phyloP scores from a whole-genome alignment of 1,139 yeast genomes.

The Meyerozyma athensensis region DNA sequence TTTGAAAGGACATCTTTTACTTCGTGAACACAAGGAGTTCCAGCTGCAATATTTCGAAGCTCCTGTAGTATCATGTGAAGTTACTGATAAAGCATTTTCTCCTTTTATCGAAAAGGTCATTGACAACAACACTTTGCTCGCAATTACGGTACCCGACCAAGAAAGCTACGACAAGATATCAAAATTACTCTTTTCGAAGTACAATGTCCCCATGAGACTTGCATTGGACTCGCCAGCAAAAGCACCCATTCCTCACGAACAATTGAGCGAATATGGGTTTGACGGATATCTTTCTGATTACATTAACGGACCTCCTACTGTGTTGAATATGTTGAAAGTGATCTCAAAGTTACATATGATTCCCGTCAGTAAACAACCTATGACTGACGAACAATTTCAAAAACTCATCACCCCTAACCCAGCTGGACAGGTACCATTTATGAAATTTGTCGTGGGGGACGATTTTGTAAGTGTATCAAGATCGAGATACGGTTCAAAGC shows the following conservation, averaged over 20 bases:
- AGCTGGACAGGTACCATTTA: conserved; percentile 37
- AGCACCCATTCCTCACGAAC: conserved; percentile 21
- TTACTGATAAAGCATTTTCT: conserved; percentile 46
- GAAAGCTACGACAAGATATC: conserved; percentile 44
- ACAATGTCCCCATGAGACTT: conserved; percentile 37
- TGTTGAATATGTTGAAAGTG: conserved; percentile 68
- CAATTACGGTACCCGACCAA: conserved; percentile 39
- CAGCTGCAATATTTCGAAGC: conserved; percentile 58
- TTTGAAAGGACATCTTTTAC: conserved; percentile 25
- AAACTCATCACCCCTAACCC: conserved; percentile 27
- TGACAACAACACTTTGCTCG: conserved; percentile 47
- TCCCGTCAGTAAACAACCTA: conserved; percentile 52
- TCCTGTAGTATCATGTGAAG: conserved; percentile 64
- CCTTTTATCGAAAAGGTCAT: conserved; percentile 56
- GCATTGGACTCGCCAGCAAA: conserved; percentile 11
- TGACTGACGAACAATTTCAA: conserved; percentile 39
- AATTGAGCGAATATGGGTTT: conserved; percentile 53
- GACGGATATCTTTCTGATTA: conserved; percentile 76
- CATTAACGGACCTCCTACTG: conserved; percentile 70
- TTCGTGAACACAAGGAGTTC: conserved; percentile 29
- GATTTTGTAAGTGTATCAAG: conserved; percentile 44
- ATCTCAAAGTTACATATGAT: conserved; percentile 52
- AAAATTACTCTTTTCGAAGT: conserved; percentile 17
- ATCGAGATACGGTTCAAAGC: conserved; percentile 58
- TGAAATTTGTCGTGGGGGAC: conserved; percentile 58